A percentile compares a stretch with the other conserved stretches of the same genome.
Conservation (phyloP, 2,329 filamentous ascomycete species). For the Arthrobotrys musiformis region DNA sequence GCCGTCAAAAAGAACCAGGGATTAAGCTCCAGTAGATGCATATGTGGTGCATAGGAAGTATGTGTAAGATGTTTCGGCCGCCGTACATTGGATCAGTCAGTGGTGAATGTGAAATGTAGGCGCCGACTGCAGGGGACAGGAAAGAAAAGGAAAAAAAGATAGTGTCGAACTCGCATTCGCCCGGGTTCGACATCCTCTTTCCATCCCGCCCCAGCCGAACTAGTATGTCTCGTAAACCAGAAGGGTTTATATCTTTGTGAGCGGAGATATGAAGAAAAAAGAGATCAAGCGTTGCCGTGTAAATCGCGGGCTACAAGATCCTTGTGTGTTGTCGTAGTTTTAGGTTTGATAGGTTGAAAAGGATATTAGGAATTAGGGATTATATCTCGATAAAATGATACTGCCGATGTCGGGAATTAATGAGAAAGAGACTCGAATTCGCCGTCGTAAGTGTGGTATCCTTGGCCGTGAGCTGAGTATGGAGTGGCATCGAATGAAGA, state of each 20-base stretch:
- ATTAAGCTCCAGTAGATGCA: conserved; percentile 27
- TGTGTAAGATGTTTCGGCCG: conserved; percentile 28
- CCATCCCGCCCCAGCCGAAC: conserved; percentile 2
- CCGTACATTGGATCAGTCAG: conserved; percentile 8
- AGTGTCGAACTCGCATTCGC: conserved; percentile 22
- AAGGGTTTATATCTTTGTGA: conserved; percentile 19
- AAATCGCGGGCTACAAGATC: background rate
- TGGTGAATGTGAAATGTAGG: background rate
- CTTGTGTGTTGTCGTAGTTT: background rate
- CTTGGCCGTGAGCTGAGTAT: too few relatives aligned
- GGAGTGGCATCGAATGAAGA: conserved; percentile 33
- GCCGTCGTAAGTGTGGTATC: conserved; percentile 30
- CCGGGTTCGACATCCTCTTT: conserved; percentile 20
- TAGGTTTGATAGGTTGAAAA: background rate
- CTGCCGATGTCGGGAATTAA: conserved; percentile 15
- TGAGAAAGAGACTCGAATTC: conserved; percentile 13
- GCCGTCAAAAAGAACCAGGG: conserved; percentile 26
- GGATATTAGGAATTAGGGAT: conserved; percentile 11
- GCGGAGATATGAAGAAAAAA: background rate
- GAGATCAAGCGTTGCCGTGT: background rate
- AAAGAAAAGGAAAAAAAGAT: background rate
- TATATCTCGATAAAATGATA: background rate
- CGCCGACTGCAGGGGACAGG: background rate
- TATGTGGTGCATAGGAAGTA: conserved; percentile 13
- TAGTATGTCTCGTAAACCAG: conserved; percentile 54